Conservation (phyloP, 31 red algal species). For the Endocladia muricata region DNA sequence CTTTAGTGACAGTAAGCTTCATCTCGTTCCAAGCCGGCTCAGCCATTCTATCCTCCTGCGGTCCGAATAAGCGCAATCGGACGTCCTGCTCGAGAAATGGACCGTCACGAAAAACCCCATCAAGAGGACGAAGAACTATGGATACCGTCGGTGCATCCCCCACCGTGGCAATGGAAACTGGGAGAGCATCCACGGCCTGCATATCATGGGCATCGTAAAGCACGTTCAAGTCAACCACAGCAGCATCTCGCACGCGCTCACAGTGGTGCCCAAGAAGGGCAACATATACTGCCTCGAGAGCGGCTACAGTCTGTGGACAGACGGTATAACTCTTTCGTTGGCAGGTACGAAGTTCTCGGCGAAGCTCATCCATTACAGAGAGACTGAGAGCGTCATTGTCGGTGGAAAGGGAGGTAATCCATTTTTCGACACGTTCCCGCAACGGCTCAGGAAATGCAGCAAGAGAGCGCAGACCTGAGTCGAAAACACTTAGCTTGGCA, state of each 20-base stretch:
- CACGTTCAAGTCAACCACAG: slow-evolving; percentile 94
- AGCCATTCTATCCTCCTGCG: slow-evolving; percentile 25
- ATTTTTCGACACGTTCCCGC: slow-evolving; percentile 61
- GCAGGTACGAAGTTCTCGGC: slow-evolving; percentile 56
- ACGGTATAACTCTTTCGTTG: slow-evolving; percentile 68
- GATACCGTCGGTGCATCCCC: slow-evolving; percentile 55
- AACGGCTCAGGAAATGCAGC: slow-evolving; percentile 55
- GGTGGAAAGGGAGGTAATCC: slow-evolving; percentile 53
- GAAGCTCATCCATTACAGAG: slow-evolving; percentile 59
- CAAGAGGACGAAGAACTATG: slow-evolving; percentile 21
- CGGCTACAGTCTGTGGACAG: slow-evolving; percentile 66
- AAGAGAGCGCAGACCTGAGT: slow-evolving; percentile 63
- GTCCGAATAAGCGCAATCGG: slow-evolving; percentile 71
- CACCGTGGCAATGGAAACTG: slow-evolving; percentile 68
- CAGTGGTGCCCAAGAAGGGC: slow-evolving; percentile 76
- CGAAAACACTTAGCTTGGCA: slow-evolving; percentile 41
- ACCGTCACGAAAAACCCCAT: slow-evolving; percentile 14
- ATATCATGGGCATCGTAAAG: slow-evolving; percentile 96
- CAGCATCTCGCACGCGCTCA: slow-evolving; percentile 75
- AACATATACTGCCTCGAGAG: slow-evolving; percentile 74
- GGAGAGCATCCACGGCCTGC: slow-evolving; percentile 84
- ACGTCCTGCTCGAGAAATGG: slow-evolving; percentile 7
- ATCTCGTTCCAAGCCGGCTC: slow-evolving; percentile 68
- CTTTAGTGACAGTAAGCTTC: slow-evolving; percentile 19
- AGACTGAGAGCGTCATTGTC: slow-evolving; percentile 42